Evolutionary conservation across 768 basidiomycete species (phyloP).

Genomic region (Termitomyces sp.): DNA sequence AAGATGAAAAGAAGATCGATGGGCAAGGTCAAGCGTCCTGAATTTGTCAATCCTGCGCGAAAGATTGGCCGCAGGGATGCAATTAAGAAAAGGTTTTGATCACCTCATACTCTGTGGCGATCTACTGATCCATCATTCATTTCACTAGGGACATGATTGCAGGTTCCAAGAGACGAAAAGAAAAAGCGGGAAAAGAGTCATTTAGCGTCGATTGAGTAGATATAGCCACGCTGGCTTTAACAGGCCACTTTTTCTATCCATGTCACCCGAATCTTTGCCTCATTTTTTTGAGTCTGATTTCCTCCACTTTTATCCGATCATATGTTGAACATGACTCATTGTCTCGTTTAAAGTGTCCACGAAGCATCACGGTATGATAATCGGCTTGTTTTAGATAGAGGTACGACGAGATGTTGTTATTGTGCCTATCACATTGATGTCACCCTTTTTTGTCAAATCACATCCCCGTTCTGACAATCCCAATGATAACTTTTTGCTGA

Average conservation of each 20-base stretch:
- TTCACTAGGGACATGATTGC: slow-evolving; percentile 73
- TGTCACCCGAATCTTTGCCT: too few species aligned
- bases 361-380: neutral
- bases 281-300: too few species aligned
- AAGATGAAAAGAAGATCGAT: slow-evolving; percentile 85
- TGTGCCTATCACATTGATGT: too few species aligned
- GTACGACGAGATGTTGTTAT: neutral
- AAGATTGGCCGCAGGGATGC: slow-evolving; percentile 68
- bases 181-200: slow-evolving; percentile 26
- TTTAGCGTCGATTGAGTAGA: neutral
- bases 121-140: slow-evolving; percentile 5
- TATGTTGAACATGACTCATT: too few species aligned
- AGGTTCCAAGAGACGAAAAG: slow-evolving; percentile 68
- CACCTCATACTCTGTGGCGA: neutral
- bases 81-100: slow-evolving; percentile 64
- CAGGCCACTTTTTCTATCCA: too few species aligned
- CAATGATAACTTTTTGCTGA: too few species aligned
- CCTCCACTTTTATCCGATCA: too few species aligned
- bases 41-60: slow-evolving; percentile 69
- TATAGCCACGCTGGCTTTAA: neutral
- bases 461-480: too few species aligned
- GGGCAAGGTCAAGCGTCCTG: slow-evolving; percentile 80
- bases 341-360: neutral
- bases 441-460: too few species aligned
- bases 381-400: neutral